Base-by-base conservation (phyloP, 163 green algal genomes). In the Prototheca wickerhamii region DNA sequence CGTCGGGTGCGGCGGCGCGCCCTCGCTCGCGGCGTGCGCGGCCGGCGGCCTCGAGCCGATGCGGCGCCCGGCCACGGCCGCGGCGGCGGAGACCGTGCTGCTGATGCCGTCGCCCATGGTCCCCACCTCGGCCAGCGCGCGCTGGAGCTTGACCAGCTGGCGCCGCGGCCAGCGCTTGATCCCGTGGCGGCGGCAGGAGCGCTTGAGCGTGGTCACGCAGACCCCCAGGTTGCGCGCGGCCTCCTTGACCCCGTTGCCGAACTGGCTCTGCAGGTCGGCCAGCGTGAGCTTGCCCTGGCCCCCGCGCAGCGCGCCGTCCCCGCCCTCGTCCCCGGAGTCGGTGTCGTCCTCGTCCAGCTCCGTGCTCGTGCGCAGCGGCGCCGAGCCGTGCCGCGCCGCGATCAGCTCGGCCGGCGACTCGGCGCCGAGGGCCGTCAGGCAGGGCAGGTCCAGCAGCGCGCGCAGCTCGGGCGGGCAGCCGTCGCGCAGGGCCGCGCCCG, bases 141-240 rank as follows among this genome's bases (percentile, higher is more conserved):
- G 53, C 53, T 60, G 65, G 23, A 69, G 67, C 42, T 53, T 60
- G 3, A 63, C 61, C 53, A 78, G 60, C 55, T 78, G 60, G 57
- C 72, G 72, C 3, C 71, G 66, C 5, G 79, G 79, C 79, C 78
- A 85, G 44, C 79, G 62, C 2, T 65, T 57, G 35, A 91, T 87
- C 3, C 85, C 85, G 29, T 88, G 73, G 55, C 88, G 80, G 37
- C 70, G 59, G 64, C 70, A 77, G 3, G 91, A 89, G 26, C 90
- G 77, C 76, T 97, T 97, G 10, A 97, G 81, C 10, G 91, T 97
- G 2, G 91, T 97, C 0, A 84, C 79, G 49, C 90, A 95, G 59
- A 97, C 93, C 51, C 89, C 91, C 35, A 97, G 70, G 57, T 86
- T 87, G 44, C 69, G 68, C 1, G 91, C 91, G 0, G 91, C 91